Evolutionary conservation across 2,329 filamentous ascomycete species (phyloP).

Genomic region (Fusarium sp.): DNA sequence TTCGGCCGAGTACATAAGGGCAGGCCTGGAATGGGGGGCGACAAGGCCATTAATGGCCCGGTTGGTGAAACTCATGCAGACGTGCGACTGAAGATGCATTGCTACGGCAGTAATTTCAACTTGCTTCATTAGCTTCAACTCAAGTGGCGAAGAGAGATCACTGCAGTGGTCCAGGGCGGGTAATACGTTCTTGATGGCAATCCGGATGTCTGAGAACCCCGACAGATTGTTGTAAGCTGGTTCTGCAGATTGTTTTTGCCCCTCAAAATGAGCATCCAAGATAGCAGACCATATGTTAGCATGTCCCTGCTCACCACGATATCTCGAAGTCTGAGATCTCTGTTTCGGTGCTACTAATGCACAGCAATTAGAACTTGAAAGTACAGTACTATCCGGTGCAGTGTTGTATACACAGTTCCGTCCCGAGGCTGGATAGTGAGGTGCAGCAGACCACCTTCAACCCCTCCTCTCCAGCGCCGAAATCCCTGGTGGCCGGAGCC

Average conservation of each 20-base stretch:
- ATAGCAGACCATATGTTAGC: constrained; percentile 17
- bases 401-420: constrained; percentile 41
- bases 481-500: constrained; percentile 36
- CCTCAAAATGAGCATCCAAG: constrained; percentile 16
- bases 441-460: constrained; percentile 39
- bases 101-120: constrained; percentile 47
- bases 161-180: constrained; percentile 41
- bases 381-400: too few relatives aligned
- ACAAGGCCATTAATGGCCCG: constrained; percentile 39
- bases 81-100: constrained; percentile 45
- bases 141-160: constrained; percentile 51
- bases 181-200: constrained; percentile 42
- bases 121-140: constrained; percentile 42
- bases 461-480: constrained; percentile 38
- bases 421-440: constrained; percentile 32
- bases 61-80: constrained; percentile 48
- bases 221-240: not conserved
- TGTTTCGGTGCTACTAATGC: too few relatives aligned
- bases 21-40: constrained; percentile 40
- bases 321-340: not conserved
- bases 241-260: too few relatives aligned
- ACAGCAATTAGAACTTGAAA: too few relatives aligned
- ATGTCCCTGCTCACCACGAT: constrained; percentile 50
- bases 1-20: constrained; percentile 29
- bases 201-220: constrained; percentile 34